These are phyloP conservation scores for Populus trichocarpa DNA, from an alignment of 441 rosid genomes.

Conservation along the genomic window DNA sequence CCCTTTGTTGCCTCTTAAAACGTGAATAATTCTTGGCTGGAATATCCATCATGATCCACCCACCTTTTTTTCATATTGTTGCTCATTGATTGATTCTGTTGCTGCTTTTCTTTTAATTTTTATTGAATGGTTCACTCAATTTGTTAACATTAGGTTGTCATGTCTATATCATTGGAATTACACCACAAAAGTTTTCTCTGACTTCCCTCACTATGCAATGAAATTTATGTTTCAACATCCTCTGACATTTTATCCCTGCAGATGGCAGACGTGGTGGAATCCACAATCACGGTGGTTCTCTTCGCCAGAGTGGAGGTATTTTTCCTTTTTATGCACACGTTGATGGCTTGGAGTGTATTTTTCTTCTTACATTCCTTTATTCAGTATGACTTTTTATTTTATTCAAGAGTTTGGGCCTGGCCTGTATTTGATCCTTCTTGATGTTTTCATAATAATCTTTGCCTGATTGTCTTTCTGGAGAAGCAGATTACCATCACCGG, in stretches of 20 bases:
- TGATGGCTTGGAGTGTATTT: background rate
- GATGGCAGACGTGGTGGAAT: constrained; percentile 79
- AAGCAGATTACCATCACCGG: constrained; percentile 59
- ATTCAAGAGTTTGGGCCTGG: background rate
- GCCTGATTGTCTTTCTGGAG: constrained; percentile 12
- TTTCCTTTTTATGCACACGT: constrained; percentile 1
- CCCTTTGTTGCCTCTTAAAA: background rate
- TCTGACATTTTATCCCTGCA: constrained; percentile 30
- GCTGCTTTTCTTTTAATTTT: background rate
- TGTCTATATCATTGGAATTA: background rate
- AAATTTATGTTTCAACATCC: background rate
- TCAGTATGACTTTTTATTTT: background rate
- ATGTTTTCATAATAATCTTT: background rate
- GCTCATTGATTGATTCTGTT: background rate
- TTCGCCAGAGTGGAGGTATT: constrained; percentile 56
- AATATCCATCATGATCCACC: background rate
- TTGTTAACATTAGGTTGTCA: background rate
- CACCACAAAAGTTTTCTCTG: background rate
- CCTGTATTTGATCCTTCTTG: background rate
- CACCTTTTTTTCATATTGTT: background rate
- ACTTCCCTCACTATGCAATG: background rate
- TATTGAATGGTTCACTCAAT: background rate
- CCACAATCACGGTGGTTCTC: constrained; percentile 58
- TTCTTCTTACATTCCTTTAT: background rate
- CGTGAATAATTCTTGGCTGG: background rate